Evolutionary conservation across 768 basidiomycete genomes (phyloP).

Genomic region (Rubroboletus pulcherrimus): DNA sequence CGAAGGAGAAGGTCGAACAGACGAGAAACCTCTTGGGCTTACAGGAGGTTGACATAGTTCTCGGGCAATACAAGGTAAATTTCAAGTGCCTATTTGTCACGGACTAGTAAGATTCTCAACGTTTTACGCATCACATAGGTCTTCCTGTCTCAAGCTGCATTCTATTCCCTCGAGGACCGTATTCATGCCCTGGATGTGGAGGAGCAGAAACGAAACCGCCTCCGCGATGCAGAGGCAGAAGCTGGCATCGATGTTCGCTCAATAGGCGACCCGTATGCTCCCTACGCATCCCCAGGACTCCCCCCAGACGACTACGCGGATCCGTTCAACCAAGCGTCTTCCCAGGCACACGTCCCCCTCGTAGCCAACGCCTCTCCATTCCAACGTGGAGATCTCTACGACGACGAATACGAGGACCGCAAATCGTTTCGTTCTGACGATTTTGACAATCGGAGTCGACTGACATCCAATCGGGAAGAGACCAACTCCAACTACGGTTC

Average conservation of each 20-base stretch:
- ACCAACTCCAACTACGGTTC: constrained; percentile 80
- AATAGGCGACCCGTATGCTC: constrained; percentile 69
- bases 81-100: neutral
- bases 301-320: constrained; percentile 49
- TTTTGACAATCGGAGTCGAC: constrained; percentile 73
- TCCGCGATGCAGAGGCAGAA: constrained; percentile 72
- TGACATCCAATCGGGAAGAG: constrained; percentile 77
- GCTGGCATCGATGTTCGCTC: constrained; percentile 59
- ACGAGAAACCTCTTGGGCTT: constrained; percentile 54
- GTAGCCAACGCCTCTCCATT: constrained; percentile 81
- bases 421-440: constrained; percentile 74
- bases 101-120: constrained; percentile 1
- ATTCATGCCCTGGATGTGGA: constrained; percentile 81
- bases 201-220: constrained; percentile 76
- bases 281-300: constrained; percentile 55
- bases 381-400: constrained; percentile 70
- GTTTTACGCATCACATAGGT: constrained; percentile 48
- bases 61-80: constrained; percentile 81
- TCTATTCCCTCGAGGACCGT: constrained; percentile 86
- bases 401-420: constrained; percentile 75
- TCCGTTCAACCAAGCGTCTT: constrained; percentile 45
- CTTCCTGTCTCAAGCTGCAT: constrained; percentile 81
- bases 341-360: constrained; percentile 76
- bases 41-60: constrained; percentile 67
- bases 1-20: constrained; percentile 58